Percentiles rank a stretch among this genome's conserved stretches.
Conservation (phyloP, 768 basidiomycete genomes). For the Suillus spraguei region DNA sequence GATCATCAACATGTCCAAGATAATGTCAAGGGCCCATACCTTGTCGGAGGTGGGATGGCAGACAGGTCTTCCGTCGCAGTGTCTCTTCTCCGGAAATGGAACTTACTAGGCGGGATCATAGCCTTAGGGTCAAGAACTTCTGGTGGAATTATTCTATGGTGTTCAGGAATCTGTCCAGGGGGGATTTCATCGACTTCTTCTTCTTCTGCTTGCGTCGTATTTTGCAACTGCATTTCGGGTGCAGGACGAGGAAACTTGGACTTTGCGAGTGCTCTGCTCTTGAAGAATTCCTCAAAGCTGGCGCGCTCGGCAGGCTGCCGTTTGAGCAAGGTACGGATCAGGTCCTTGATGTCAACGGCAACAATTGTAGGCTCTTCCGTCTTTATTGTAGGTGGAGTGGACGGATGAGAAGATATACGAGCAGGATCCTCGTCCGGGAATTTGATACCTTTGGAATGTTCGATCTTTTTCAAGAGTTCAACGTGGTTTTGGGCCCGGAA, state of each 20-base stretch:
- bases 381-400: conserved; percentile 25
- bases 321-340: conserved; percentile 84
- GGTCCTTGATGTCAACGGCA: conserved; percentile 81
- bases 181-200: conserved; percentile 35
- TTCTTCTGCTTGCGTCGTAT: conserved; percentile 18
- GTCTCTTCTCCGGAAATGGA: conserved; percentile 60
- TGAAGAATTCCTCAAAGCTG: conserved; percentile 92
- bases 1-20: conserved; percentile 1
- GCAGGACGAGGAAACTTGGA: conserved; percentile 71
- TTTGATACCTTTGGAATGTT: conserved; percentile 85
- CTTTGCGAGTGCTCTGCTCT: conserved; percentile 73
- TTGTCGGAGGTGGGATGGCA: conserved; percentile 18
- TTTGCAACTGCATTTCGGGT: conserved; percentile 18
- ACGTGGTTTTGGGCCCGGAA: conserved; percentile 97
- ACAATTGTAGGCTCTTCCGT: conserved; percentile 61
- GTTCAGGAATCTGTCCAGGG: conserved; percentile 59
- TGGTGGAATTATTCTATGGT: conserved; percentile 73
- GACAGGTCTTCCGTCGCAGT: conserved; percentile 17
- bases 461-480: conserved; percentile 92
- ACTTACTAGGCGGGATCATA: conserved; percentile 83
- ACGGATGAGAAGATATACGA: conserved; percentile 40
- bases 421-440: conserved; percentile 89
- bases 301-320: conserved; percentile 83
- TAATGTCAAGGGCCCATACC: conserved; percentile 17
- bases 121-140: conserved; percentile 80